A percentile compares a stretch with the other conserved stretches of the same genome.
These are phyloP conservation scores for Rhizoclosmatium sp. DNA, from an alignment of 192 early-diverging fungal genomes.

Conservation along the genomic window DNA sequence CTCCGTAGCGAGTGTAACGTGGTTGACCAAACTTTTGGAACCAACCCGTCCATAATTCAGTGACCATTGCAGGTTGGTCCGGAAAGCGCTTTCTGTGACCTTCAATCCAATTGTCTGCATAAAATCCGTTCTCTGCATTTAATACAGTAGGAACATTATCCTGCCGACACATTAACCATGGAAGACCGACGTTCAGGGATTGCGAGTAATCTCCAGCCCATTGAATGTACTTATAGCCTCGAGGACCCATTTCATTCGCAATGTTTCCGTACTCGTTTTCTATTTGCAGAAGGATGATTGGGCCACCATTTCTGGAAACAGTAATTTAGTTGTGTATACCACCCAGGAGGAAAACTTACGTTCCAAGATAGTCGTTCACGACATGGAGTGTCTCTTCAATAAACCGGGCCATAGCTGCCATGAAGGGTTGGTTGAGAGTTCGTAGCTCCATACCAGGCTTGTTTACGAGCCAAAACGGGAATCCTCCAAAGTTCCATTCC, in stretches of 20 bases:
- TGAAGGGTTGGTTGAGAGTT: slow-evolving; percentile 58
- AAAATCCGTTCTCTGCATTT: slow-evolving; percentile 63
- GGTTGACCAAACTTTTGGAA: slow-evolving; percentile 63
- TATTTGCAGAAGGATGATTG: slow-evolving; percentile 68
- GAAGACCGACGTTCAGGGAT: slow-evolving; percentile 53
- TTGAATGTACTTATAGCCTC: slow-evolving; percentile 46
- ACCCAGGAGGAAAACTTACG: slow-evolving; percentile 37
- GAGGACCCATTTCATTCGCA: slow-evolving; percentile 25
- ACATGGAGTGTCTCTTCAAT: slow-evolving; percentile 5
- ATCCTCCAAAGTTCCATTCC: slow-evolving; percentile 69
- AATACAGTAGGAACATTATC: slow-evolving; percentile 44
- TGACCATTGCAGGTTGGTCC: slow-evolving; percentile 60
- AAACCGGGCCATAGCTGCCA: slow-evolving; percentile 12
- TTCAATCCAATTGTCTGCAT: slow-evolving; percentile 58
- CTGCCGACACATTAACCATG: slow-evolving; percentile 72
- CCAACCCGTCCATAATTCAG: slow-evolving; percentile 70
- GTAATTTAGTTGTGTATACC: slow-evolving; percentile 34
- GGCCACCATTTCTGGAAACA: slow-evolving; percentile 57
- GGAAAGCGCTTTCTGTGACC: slow-evolving; percentile 37
- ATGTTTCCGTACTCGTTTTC: slow-evolving; percentile 69
- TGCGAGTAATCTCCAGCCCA: slow-evolving; percentile 53
- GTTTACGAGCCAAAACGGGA: slow-evolving; percentile 65
- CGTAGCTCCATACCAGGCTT: slow-evolving; percentile 57
- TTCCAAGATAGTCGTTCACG: neutral
- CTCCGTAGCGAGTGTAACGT: slow-evolving; percentile 55